A percentile compares a stretch with the other conserved stretches of the same genome.
These are phyloP conservation scores for Trypanosoma scelopori DNA, from an alignment of 208 protist species.

Conservation along the genomic window DNA sequence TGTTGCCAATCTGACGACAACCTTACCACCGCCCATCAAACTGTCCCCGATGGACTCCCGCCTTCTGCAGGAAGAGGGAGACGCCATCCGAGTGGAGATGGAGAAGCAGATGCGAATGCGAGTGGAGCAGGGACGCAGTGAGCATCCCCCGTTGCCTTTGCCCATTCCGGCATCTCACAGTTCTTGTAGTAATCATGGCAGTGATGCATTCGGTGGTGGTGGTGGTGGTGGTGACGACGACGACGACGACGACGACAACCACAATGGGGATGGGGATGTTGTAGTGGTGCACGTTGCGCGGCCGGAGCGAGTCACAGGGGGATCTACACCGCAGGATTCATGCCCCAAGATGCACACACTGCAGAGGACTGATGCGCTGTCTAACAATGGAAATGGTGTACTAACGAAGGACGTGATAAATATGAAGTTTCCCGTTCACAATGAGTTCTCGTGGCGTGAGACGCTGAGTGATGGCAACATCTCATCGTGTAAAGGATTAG, in stretches of 20 bases:
- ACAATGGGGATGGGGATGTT: constrained; percentile 53
- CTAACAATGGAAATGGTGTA: too few relatives aligned
- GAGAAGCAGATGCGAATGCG: constrained; percentile 47
- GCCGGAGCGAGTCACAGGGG: too few relatives aligned
- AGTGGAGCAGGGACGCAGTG: constrained; percentile 23
- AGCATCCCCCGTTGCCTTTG: background rate
- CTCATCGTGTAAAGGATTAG: too few relatives aligned
- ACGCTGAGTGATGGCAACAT: too few relatives aligned
- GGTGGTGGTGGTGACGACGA: background rate
- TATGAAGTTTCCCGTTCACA: too few relatives aligned
- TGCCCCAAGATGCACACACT: too few relatives aligned
- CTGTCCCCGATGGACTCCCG: constrained; percentile 44
- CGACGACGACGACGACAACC: constrained; percentile 78
- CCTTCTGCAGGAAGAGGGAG: constrained; percentile 28
- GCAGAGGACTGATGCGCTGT: too few relatives aligned
- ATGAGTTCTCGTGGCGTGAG: too few relatives aligned
- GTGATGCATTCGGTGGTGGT: background rate
- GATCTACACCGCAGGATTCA: too few relatives aligned
- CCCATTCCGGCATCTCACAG: background rate
- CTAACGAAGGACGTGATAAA: too few relatives aligned
- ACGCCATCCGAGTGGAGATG: constrained; percentile 52
- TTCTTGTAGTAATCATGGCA: background rate
- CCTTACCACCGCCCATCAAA: constrained; percentile 37
- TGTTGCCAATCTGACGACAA: constrained; percentile 8
- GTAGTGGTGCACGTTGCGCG: too few relatives aligned